Evolutionary conservation across 2,329 filamentous ascomycete genomes (phyloP).

Genomic region (Paecilomyces dactylethromorphus): DNA sequence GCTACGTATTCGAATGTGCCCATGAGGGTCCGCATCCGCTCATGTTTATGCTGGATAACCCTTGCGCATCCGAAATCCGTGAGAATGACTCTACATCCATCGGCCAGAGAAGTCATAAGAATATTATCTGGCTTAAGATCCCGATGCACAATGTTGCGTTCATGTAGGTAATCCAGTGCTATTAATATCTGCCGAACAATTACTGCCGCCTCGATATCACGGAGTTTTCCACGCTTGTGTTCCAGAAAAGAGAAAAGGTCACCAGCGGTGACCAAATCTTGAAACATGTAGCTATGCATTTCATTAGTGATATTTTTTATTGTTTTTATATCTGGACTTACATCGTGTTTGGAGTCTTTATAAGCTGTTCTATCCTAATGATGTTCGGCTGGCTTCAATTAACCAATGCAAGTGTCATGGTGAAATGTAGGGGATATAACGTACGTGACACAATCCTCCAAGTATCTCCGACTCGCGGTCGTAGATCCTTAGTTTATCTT

Average conservation of each 20-base stretch:
- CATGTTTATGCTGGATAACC: slow-evolving; percentile 15
- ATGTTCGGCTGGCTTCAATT: slow-evolving; percentile 48
- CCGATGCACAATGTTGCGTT: slow-evolving; percentile 50
- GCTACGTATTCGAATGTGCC: slow-evolving; percentile 54
- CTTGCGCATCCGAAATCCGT: slow-evolving; percentile 57
- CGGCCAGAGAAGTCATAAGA: slow-evolving; percentile 48
- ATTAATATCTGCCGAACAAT: slow-evolving; percentile 51
- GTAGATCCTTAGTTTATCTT: slow-evolving; percentile 24
- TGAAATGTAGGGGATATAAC: slow-evolving; percentile 7
- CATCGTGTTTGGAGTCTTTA: slow-evolving; percentile 47
- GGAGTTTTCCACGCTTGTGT: slow-evolving; percentile 40
- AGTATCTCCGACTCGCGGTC: slow-evolving; percentile 42
- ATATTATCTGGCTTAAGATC: slow-evolving; percentile 61
- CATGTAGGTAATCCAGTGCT: slow-evolving; percentile 54
- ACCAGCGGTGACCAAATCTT: slow-evolving; percentile 54
- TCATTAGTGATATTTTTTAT: slow-evolving; percentile 7
- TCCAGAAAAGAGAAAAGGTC: slow-evolving; percentile 56
- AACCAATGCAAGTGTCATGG: not conserved
- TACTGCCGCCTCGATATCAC: slow-evolving; percentile 46
- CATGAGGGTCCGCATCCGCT: slow-evolving; percentile 48
- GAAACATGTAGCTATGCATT: slow-evolving; percentile 49
- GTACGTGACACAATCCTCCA: slow-evolving; percentile 47
- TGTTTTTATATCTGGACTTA: slow-evolving; percentile 21
- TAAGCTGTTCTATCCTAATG: slow-evolving; percentile 50
- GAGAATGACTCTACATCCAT: slow-evolving; percentile 48